A percentile compares a stretch with the other conserved stretches of the same genome.
Evolutionary conservation across 2,329 filamentous ascomycete species (phyloP).

Genomic region (Thielaviopsis populi): DNA sequence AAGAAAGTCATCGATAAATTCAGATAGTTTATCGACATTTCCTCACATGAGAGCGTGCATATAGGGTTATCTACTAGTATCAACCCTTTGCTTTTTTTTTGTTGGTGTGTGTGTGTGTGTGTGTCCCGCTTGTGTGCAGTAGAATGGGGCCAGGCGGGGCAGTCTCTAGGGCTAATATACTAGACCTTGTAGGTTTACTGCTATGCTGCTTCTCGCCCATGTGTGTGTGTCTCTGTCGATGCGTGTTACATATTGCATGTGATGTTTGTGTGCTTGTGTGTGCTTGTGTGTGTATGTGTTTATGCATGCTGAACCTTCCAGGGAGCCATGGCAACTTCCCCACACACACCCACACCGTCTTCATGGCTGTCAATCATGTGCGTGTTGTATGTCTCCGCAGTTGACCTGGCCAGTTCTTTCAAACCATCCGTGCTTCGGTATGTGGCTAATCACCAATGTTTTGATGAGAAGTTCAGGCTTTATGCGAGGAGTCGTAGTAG

Average conservation of each 20-base stretch:
- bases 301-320: too few relatives aligned
- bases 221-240: too few relatives aligned
- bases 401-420: not conserved
- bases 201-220: too few relatives aligned
- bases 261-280: too few relatives aligned
- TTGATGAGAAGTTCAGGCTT: not conserved
- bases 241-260: too few relatives aligned
- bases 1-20: too few relatives aligned
- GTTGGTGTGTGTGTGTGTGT: not conserved
- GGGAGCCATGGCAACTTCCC: not conserved
- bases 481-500: slow-evolving; percentile 3
- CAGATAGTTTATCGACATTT: too few relatives aligned
- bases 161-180: not conserved
- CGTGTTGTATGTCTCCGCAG: not conserved
- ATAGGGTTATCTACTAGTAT: too few relatives aligned
- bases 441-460: not conserved
- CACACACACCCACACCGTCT: not conserved
- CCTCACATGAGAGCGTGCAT: too few relatives aligned
- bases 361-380: not conserved
- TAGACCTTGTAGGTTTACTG: too few relatives aligned
- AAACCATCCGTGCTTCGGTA: not conserved
- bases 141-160: not conserved
- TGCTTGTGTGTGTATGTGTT: too few relatives aligned
- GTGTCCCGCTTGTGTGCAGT: not conserved
- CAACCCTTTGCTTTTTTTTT: not conserved